Percentiles rank a stretch among this genome's conserved stretches.
Conservation (phyloP, 768 basidiomycete genomes). For the Galerina sulciceps region DNA sequence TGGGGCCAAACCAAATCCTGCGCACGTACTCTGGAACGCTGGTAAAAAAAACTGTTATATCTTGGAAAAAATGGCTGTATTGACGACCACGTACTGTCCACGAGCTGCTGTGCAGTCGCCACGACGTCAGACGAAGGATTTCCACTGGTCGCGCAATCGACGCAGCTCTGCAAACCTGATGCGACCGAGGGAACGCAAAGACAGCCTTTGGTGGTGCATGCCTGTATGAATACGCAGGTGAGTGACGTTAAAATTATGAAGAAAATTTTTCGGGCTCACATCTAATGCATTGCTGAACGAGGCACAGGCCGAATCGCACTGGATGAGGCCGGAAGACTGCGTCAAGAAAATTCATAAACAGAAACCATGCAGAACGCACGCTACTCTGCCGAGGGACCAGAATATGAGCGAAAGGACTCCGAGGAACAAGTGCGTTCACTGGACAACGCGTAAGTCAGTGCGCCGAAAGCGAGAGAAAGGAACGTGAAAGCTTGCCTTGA, state of each 20-base stretch:
- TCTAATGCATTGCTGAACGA: background rate
- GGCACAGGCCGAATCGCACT: background rate
- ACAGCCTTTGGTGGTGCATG: conserved; percentile 10
- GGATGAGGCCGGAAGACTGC: background rate
- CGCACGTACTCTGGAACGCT: background rate
- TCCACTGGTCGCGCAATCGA: conserved; percentile 8
- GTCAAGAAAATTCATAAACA: background rate
- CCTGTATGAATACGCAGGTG: background rate
- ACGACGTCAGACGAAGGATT: conserved; percentile 1
- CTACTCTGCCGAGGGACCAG: background rate
- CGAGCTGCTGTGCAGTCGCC: conserved; percentile 6
- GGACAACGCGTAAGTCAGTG: too few relatives aligned
- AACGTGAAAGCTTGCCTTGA: too few relatives aligned
- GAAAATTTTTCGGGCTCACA: background rate
- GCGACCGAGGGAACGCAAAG: conserved; percentile 8
- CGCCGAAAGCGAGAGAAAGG: too few relatives aligned
- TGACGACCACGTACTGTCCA: conserved; percentile 2
- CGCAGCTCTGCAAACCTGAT: conserved; percentile 10
- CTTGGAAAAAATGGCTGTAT: background rate
- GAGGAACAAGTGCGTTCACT: too few relatives aligned
- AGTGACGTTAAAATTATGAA: background rate
- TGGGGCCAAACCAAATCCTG: background rate
- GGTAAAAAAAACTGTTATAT: background rate
- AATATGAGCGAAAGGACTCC: too few relatives aligned
- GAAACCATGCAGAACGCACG: background rate